phyloP scores from a whole-genome alignment of 345 rosid species.

The Populus deltoides region DNA sequence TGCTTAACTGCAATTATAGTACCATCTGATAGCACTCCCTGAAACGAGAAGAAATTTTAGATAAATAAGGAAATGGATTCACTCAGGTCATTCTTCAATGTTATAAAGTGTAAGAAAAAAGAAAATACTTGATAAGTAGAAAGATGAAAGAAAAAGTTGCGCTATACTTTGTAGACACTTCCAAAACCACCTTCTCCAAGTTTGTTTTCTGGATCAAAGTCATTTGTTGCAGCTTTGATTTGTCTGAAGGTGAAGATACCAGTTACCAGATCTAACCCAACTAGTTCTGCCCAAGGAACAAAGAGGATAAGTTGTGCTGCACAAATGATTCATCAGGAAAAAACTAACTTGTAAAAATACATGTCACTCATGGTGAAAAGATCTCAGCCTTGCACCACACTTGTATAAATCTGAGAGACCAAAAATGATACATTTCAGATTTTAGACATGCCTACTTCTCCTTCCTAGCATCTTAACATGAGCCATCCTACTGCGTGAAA shows the following conservation, averaged over 20 bases:
- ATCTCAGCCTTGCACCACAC: no score
- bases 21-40: slow-evolving; percentile 51
- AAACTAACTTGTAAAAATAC: neutral
- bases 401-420: neutral
- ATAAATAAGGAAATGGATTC: neutral
- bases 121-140: neutral
- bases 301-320: neutral
- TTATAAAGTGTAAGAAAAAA: neutral
- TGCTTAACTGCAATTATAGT: slow-evolving; percentile 51
- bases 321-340: neutral
- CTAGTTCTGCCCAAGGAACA: slow-evolving; percentile 29
- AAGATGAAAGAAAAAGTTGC: neutral
- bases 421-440: neutral
- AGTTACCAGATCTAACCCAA: slow-evolving; percentile 39
- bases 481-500: neutral
- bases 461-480: neutral
- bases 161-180: slow-evolving; percentile 52
- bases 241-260: slow-evolving; percentile 47
- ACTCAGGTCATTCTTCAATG: neutral
- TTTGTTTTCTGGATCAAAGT: slow-evolving; percentile 50
- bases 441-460: neutral
- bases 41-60: slow-evolving; percentile 9
- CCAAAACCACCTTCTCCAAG: slow-evolving; percentile 77
- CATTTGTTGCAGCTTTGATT: slow-evolving; percentile 48
- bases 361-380: neutral